These are phyloP conservation scores for Termitomyces sp. DNA, from an alignment of 768 basidiomycete species.

Conservation along the genomic window DNA sequence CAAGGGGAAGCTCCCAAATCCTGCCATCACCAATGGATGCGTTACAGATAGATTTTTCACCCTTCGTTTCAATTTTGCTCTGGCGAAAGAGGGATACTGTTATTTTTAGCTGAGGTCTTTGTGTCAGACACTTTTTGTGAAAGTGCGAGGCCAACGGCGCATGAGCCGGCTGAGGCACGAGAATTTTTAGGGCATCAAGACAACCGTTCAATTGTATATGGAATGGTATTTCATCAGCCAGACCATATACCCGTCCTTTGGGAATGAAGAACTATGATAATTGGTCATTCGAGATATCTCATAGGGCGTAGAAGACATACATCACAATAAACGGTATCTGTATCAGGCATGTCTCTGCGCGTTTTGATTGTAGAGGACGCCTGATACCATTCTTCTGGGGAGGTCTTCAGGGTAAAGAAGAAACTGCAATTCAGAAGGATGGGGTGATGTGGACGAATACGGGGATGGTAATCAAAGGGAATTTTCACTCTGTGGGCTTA, in stretches of 20 bases:
- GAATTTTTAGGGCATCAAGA: slow-evolving; percentile 36
- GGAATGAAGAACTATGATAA: slow-evolving; percentile 52
- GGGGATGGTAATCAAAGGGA: slow-evolving; percentile 48
- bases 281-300: not conserved
- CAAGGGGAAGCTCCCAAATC: slow-evolving; percentile 38
- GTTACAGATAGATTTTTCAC: slow-evolving; percentile 32
- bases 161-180: slow-evolving; percentile 19
- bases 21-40: slow-evolving; percentile 41
- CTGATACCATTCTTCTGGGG: slow-evolving; percentile 65
- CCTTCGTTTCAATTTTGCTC: slow-evolving; percentile 28
- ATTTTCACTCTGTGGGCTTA: slow-evolving; percentile 33
- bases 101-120: slow-evolving; percentile 20
- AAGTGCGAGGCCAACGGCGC: slow-evolving; percentile 13
- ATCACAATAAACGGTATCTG: not conserved
- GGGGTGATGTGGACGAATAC: slow-evolving; percentile 46
- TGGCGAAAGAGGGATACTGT: slow-evolving; percentile 53
- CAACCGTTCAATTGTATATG: slow-evolving; percentile 55
- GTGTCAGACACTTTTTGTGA: slow-evolving; percentile 4
- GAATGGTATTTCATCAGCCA: slow-evolving; percentile 55
- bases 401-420: slow-evolving; percentile 50
- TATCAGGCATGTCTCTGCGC: not conserved
- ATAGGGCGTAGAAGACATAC: not conserved
- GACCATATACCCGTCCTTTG: slow-evolving; percentile 43
- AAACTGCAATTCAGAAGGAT: slow-evolving; percentile 43
- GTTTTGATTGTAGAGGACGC: slow-evolving; percentile 10